These are phyloP conservation scores for Calycina herbarum DNA, from an alignment of 2,329 filamentous ascomycete genomes.

Conservation along the genomic window DNA sequence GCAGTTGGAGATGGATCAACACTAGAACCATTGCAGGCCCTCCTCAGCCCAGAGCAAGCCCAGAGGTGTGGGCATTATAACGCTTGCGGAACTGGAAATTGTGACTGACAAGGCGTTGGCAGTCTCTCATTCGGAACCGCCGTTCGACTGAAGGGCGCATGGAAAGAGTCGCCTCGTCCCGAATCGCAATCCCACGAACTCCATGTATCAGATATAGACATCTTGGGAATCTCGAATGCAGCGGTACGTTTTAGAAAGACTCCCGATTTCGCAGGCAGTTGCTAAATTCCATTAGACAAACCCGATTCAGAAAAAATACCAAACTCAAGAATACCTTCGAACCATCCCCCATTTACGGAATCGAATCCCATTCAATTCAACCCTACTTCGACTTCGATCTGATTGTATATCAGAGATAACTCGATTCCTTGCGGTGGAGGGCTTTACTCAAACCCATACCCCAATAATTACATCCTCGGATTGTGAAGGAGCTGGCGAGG, in stretches of 20 bases:
- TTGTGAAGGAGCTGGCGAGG: constrained; percentile 94
- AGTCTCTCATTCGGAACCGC: constrained; percentile 82
- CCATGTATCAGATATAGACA: constrained; percentile 65
- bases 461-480: constrained; percentile 96
- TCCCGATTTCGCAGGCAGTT: constrained; percentile 13
- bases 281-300: constrained; percentile 61
- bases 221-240: constrained; percentile 77
- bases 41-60: constrained; percentile 34
- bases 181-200: constrained; percentile 77
- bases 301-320: constrained; percentile 95
- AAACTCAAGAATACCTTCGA: constrained; percentile 84
- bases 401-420: constrained; percentile 72
- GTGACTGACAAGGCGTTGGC: constrained; percentile 23
- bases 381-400: constrained; percentile 80
- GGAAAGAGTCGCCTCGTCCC: constrained; percentile 67
- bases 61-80: constrained; percentile 27
- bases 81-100: constrained; percentile 1
- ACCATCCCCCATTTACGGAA: constrained; percentile 84
- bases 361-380: constrained; percentile 77
- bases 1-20: constrained; percentile 87
- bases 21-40: constrained; percentile 67
- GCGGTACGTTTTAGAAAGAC: constrained; percentile 57
- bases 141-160: constrained; percentile 74
- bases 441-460: constrained; percentile 83
- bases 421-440: constrained; percentile 69